Evolutionary conservation across 306 rosid species (phyloP).

Genomic region (Prunus mira): DNA sequence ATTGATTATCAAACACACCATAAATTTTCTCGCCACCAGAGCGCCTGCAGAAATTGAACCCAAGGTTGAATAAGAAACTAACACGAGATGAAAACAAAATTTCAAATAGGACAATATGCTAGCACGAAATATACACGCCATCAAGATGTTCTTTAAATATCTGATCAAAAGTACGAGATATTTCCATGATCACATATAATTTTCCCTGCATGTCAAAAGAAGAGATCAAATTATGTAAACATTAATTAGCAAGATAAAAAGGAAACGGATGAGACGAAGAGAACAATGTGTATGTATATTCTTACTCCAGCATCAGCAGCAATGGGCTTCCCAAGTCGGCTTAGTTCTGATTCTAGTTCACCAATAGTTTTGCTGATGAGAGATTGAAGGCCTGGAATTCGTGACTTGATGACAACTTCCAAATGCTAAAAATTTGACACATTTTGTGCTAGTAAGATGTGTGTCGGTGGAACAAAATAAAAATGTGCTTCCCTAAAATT

Average conservation of each 20-base stretch:
- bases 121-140: conserved; percentile 34
- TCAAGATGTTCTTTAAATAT: conserved; percentile 51
- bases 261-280: not conserved
- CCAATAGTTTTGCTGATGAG: conserved; percentile 45
- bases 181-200: conserved; percentile 45
- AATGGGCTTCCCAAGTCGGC: conserved; percentile 41
- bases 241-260: not conserved
- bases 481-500: not conserved
- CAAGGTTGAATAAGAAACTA: conserved; percentile 3
- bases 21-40: conserved; percentile 47
- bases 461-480: not conserved
- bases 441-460: not conserved
- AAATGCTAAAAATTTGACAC: conserved; percentile 30
- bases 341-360: conserved; percentile 40
- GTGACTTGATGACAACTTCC: conserved; percentile 42
- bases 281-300: not conserved
- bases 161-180: conserved; percentile 46
- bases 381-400: conserved; percentile 46
- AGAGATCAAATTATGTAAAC: not conserved
- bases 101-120: no score
- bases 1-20: conserved; percentile 42
- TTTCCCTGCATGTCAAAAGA: conserved; percentile 29
- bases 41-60: conserved; percentile 28
- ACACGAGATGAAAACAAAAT: not conserved
- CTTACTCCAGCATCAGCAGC: conserved; percentile 51